A percentile compares a stretch with the other conserved stretches of the same genome.
Conservation (phyloP, 805 yeast species). For the Metschnikowia amazonensis region DNA sequence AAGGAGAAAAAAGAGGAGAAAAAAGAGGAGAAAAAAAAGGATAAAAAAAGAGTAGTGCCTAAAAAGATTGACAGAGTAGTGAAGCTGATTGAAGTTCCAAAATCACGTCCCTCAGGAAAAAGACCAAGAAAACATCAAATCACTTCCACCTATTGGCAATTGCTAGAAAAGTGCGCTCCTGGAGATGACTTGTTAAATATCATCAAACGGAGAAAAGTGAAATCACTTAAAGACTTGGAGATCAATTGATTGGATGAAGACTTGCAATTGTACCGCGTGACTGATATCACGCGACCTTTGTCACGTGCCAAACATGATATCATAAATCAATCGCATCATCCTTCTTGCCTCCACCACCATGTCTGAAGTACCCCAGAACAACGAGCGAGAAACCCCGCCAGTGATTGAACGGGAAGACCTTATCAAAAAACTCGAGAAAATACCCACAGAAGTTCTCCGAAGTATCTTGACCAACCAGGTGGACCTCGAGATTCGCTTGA, state of each 20-base stretch:
- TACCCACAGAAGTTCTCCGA: constrained; percentile 20
- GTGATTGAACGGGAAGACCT: constrained; percentile 14
- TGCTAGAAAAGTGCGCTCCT: constrained; percentile 2
- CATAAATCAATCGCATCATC: not conserved
- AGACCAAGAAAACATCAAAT: not conserved
- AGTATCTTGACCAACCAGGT: constrained; percentile 42
- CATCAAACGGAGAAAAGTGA: not conserved
- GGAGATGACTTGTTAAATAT: constrained; percentile 4
- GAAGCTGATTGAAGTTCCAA: too few species aligned
- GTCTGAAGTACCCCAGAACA: too few species aligned
- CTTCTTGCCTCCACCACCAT: not conserved
- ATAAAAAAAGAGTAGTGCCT: too few species aligned
- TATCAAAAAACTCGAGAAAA: constrained; percentile 16
- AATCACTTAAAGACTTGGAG: too few species aligned
- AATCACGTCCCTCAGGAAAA: too few species aligned
- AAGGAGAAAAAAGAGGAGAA: too few species aligned
- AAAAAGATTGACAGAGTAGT: too few species aligned
- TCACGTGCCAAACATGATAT: constrained; percentile 13
- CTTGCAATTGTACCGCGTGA: too few species aligned
- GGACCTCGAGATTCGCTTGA: constrained; percentile 57
- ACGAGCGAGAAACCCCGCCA: not conserved
- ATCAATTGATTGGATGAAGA: too few species aligned
- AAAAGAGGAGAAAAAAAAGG: too few species aligned
- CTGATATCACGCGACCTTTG: not conserved
- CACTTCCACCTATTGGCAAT: not conserved